Evolutionary conservation across 2,329 filamentous ascomycete genomes (phyloP).

Genomic region (Scorias spongiosa): DNA sequence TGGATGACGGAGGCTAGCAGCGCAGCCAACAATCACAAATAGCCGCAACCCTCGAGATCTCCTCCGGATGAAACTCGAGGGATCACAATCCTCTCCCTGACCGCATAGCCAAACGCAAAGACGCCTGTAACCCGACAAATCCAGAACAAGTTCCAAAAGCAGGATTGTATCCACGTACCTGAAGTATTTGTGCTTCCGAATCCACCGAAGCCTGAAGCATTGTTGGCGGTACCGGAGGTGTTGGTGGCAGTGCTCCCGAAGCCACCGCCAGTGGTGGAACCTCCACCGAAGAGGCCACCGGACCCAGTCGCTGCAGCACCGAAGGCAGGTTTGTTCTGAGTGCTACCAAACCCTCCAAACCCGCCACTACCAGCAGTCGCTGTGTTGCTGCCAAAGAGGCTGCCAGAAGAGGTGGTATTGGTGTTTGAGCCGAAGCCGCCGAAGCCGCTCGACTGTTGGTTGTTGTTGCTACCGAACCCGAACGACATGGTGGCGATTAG

Average conservation of each 20-base stretch:
- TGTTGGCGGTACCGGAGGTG: constrained; percentile 1
- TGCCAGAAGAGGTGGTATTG: constrained; percentile 21
- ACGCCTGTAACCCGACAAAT: constrained; percentile 23
- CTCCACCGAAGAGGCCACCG: constrained; percentile 17
- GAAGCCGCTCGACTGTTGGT: constrained; percentile 8
- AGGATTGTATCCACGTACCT: constrained; percentile 8
- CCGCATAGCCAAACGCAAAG: background rate
- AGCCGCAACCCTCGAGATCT: too few relatives aligned
- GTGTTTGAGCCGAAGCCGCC: constrained; percentile 21
- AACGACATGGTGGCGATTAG: constrained; percentile 6
- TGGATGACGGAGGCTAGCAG: too few relatives aligned
- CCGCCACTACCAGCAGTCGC: constrained; percentile 13
- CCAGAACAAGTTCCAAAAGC: constrained; percentile 26
- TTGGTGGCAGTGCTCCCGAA: constrained; percentile 10
- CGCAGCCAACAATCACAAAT: too few relatives aligned
- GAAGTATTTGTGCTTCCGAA: constrained; percentile 19
- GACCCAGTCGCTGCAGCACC: constrained; percentile 13
- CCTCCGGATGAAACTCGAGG: too few relatives aligned
- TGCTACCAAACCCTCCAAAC: constrained; percentile 9
- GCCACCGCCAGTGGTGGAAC: constrained; percentile 15
- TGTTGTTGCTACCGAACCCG: constrained; percentile 8
- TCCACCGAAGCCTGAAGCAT: background rate
- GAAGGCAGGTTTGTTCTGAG: constrained; percentile 11
- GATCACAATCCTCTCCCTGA: too few relatives aligned
- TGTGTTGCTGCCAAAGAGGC: constrained; percentile 14